Evolutionary conservation across 129 eudicot species (phyloP), one percentile per base, ranked within the genome.

Genomic region (Solidago caesia): DNA sequence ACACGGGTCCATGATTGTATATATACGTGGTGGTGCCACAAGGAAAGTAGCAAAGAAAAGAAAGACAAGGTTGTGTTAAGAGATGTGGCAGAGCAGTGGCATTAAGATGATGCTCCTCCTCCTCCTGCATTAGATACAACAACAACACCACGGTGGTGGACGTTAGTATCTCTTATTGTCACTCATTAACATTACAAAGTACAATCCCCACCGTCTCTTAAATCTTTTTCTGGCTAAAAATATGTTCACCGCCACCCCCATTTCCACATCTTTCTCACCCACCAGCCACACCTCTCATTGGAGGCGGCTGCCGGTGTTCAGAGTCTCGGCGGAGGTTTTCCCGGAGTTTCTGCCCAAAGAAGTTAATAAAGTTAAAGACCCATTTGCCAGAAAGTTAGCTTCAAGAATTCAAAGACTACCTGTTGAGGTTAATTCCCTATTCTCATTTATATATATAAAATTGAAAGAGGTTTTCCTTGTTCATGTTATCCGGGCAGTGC

Each of bases 321-420:
- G 75, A 67, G 77, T 63, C 14, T 86, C 76, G 61, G 87, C 89
- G 11, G 55, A 73, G 65, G 73, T 68, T 68, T 92, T 92, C 25
- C 97, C 94, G 2, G 16, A 85, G 29, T 92, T 92, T 82, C 82
- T 92, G 42, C 97, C 97, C 33, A 85, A 84, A 45, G 73, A 89
- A 74, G 79, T 87, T 4, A 91, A 87, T 39, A 79, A 74, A 56
- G 79, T 92, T 60, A 87, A 76, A 64, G 97, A 89, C 85, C 79
- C 88, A 0, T 83, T 72, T 82, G 96, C 91, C 69, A 79, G 88
- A 55, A 89, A 84, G 64, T 60, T 92, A 71, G 96, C 89, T 65
- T 63, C 88, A 4, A 87, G 97, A 71, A 92, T 92, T 74, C 84
- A 89, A 52, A 85, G 96, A 75, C 70, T 92, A 11, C 96, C 93